A percentile compares a stretch with the other conserved stretches of the same genome.
Evolutionary conservation across 2,329 filamentous ascomycete genomes (phyloP).

Genomic region (Fusarium sp.): DNA sequence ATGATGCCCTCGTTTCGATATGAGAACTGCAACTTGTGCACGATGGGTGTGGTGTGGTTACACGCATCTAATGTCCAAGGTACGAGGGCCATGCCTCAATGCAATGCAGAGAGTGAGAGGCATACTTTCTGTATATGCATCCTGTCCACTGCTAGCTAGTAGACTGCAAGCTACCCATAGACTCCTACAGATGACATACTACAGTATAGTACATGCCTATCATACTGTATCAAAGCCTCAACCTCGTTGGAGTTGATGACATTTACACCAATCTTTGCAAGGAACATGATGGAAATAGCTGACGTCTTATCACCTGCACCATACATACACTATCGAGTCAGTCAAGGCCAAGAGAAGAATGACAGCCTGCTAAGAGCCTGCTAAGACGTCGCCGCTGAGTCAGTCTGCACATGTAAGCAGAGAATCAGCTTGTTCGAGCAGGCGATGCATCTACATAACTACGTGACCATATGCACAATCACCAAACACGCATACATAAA

Average conservation of each 20-base stretch:
- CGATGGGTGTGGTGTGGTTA: slow-evolving; percentile 14
- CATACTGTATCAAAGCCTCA: background rate
- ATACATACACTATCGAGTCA: background rate
- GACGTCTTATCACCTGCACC: background rate
- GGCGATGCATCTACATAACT: background rate
- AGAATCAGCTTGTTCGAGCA: background rate
- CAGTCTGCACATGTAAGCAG: background rate
- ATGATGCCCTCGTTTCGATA: background rate
- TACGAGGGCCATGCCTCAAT: slow-evolving; percentile 12
- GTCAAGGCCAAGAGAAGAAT: background rate
- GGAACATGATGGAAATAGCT: background rate
- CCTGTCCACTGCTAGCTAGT: background rate
- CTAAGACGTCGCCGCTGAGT: background rate
- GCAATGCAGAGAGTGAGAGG: background rate
- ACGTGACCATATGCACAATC: background rate
- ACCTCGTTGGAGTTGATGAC: background rate
- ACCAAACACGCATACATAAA: background rate
- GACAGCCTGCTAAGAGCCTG: background rate
- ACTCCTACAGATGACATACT: background rate
- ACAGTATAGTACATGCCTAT: background rate
- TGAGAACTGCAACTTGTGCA: background rate
- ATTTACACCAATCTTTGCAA: background rate
- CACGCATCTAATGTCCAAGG: slow-evolving; percentile 13
- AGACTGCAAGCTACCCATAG: no score
- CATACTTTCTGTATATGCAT: no score